phyloP scores from a whole-genome alignment of 2,329 filamentous ascomycete genomes.

The Cercospora citrullina region DNA sequence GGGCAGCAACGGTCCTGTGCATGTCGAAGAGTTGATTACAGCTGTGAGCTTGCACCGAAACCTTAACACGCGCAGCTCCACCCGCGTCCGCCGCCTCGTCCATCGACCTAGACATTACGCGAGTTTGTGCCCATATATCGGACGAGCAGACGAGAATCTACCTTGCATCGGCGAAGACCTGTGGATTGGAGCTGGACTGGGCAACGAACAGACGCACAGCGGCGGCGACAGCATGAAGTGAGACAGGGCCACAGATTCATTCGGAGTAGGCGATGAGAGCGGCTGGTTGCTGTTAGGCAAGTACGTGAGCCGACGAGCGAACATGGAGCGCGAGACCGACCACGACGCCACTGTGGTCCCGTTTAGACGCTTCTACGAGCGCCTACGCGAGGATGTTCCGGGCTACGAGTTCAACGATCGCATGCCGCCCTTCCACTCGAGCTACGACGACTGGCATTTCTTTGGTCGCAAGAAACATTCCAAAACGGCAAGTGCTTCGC shows the following conservation, averaged over 20 bases:
- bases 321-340: constrained; percentile 19
- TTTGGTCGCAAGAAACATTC: constrained; percentile 50
- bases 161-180: neutral
- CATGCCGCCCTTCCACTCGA: constrained; percentile 49
- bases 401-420: constrained; percentile 43
- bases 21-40: constrained; percentile 73
- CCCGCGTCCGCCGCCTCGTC: constrained; percentile 2
- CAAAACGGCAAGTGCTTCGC: constrained; percentile 28
- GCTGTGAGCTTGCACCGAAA: constrained; percentile 53
- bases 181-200: neutral
- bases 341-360: constrained; percentile 19
- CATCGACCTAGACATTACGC: neutral
- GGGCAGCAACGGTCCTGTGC: constrained; percentile 85
- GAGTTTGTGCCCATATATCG: neutral
- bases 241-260: neutral
- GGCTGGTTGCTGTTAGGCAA: constrained; percentile 12
- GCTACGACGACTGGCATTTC: constrained; percentile 82
- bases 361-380: constrained; percentile 38
- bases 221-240: constrained; percentile 1
- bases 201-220: neutral
- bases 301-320: neutral
- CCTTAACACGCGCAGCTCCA: constrained; percentile 86
- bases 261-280: neutral
- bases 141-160: neutral
- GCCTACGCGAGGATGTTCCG: constrained; percentile 38